Evolutionary conservation across 2,329 filamentous ascomycete species (phyloP), one percentile per base, ranked within the genome.

Genomic region (Paraphaeosphaeria minitans): DNA sequence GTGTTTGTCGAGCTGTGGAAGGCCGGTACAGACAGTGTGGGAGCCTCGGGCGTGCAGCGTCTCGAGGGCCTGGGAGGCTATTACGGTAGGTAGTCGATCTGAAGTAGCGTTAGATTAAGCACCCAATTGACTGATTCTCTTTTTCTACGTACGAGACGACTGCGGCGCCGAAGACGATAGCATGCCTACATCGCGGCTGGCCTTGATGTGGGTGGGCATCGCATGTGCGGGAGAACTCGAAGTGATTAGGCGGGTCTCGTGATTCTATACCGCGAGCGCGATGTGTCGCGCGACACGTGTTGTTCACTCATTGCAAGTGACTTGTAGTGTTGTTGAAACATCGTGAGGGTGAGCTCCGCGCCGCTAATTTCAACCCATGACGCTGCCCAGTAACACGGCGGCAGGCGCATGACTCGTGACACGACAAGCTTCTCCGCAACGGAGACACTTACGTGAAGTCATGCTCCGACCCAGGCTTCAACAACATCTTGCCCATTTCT

Each of bases 71-170:
- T 92, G 84, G 1, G 89, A 89, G 31, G 90, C 91, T 19, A 89
- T 91, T 50, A 93, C 83, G 1, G 91, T 92, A 37, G 91, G 89
- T 54, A 94, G 80, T 53, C 91, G 87, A 79, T 93, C 90, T 93
- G 55, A 49, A 56, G 24, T 41, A 48, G 13, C 10, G 49, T 76
- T 39, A 74, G 68, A 33, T 45, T 56, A 35, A 41, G 1, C 24
- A 31, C 49, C 19, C 29, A 49, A 21, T 19, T 16, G 12, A 37
- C n/a, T 27, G 16, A 2, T 42, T 27, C 16, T 41, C 16, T 12
- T 7, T 19, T 27, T 13, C 19, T 51, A 70, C 76, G 47, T 71
- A 80, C 79, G 78, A 33, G 77, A 73, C 35, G 71, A 77, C 10
- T 75, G 27, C 37, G 41, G 74, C 21, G 73, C 68, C 19, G 70